Evolutionary conservation across 2,329 filamentous ascomycete species (phyloP).

Genomic region (Talaromyces atroroseus): DNA sequence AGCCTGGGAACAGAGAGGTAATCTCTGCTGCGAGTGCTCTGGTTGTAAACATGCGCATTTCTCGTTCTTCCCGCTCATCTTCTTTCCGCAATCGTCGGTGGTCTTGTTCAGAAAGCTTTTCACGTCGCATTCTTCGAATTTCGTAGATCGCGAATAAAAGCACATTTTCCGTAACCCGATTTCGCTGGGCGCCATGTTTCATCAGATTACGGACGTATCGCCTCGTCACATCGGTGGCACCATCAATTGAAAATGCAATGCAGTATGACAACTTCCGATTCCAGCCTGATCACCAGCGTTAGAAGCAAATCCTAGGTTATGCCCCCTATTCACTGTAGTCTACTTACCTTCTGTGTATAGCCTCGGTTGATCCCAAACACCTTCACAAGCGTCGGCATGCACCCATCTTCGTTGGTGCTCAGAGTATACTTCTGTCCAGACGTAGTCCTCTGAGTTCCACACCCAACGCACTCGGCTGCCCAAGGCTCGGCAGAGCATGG

Average conservation of each 20-base stretch:
- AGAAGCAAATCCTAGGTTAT: neutral
- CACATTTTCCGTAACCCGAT: conserved; percentile 78
- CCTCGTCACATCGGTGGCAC: conserved; percentile 62
- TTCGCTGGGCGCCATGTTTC: conserved; percentile 65
- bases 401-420: conserved; percentile 91
- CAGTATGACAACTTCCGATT: conserved; percentile 95
- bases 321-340: neutral
- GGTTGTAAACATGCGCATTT: conserved; percentile 41
- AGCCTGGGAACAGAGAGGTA: conserved; percentile 22
- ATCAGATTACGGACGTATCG: conserved; percentile 54
- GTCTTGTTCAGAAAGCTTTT: conserved; percentile 73
- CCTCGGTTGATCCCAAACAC: conserved; percentile 88
- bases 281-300: conserved; percentile 57
- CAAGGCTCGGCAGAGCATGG: conserved; percentile 92
- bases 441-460: conserved; percentile 95
- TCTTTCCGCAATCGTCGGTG: conserved; percentile 48
- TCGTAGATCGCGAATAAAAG: conserved; percentile 87
- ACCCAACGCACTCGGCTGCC: conserved; percentile 92
- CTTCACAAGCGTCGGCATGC: conserved; percentile 93
- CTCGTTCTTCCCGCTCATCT: conserved; percentile 45
- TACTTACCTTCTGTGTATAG: conserved; percentile 76
- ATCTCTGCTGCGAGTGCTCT: conserved; percentile 43
- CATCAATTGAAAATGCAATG: conserved; percentile 92
- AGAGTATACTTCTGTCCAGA: conserved; percentile 97
- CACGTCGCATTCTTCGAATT: conserved; percentile 76